A percentile compares a stretch with the other conserved stretches of the same genome.
Evolutionary conservation across 208 protist genomes (phyloP).

Genomic region (Blastocrithidia nonstop): DNA sequence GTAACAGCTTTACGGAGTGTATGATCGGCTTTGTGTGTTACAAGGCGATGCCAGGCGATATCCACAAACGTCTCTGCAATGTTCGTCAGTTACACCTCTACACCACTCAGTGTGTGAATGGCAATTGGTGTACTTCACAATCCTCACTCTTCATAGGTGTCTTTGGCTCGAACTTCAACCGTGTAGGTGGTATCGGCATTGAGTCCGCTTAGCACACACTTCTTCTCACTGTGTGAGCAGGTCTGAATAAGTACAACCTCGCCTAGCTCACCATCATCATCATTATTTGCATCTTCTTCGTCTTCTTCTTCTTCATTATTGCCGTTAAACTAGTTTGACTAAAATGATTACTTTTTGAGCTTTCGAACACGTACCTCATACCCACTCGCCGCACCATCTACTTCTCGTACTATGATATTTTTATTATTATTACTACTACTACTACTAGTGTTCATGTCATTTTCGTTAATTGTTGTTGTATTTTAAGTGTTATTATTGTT

Average conservation of each 20-base stretch:
- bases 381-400: constrained; percentile 75
- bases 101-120: constrained; percentile 71
- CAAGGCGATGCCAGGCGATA: constrained; percentile 53
- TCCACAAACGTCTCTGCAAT: constrained; percentile 78
- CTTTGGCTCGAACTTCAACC: constrained; percentile 78
- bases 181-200: constrained; percentile 55
- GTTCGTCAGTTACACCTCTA: constrained; percentile 25
- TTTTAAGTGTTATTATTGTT: neutral
- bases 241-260: too few relatives aligned
- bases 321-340: constrained; percentile 10
- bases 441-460: too few relatives aligned
- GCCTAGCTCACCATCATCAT: too few relatives aligned
- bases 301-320: too few relatives aligned
- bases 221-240: constrained; percentile 47
- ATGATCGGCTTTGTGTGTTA: neutral
- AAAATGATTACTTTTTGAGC: constrained; percentile 23
- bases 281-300: too few relatives aligned
- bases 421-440: constrained; percentile 1
- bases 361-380: constrained; percentile 78
- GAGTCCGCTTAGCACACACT: constrained; percentile 43
- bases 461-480: too few relatives aligned
- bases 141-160: constrained; percentile 85
- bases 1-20: too few relatives aligned
- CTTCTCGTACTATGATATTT: constrained; percentile 3
- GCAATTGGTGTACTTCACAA: constrained; percentile 68